Conservation (phyloP, 2,329 filamentous ascomycete genomes). For the Fonsecaea nubica region DNA sequence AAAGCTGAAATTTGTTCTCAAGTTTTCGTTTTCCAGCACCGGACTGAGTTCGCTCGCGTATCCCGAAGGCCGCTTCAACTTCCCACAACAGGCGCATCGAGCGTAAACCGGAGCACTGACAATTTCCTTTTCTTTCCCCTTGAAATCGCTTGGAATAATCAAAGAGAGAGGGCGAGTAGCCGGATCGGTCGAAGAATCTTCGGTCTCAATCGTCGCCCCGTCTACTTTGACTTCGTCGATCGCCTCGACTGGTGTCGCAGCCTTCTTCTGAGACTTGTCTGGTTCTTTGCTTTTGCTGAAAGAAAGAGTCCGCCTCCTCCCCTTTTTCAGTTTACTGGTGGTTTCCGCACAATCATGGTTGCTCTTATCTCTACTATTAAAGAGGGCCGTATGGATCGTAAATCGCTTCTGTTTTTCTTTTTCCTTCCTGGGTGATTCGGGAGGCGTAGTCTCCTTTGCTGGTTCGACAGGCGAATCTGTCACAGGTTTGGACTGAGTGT, state of each 20-base stretch:
- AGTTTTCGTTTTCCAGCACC: constrained; percentile 39
- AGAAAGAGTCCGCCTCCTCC: constrained; percentile 31
- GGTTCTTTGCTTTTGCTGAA: constrained; percentile 13
- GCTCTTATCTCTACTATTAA: constrained; percentile 26
- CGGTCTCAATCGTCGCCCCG: constrained; percentile 20
- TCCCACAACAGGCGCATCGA: constrained; percentile 40
- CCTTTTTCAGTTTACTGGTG: constrained; percentile 27
- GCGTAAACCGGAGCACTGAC: constrained; percentile 32
- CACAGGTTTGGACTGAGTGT: constrained; percentile 1
- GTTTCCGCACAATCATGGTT: constrained; percentile 19
- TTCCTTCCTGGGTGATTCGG: constrained; percentile 33
- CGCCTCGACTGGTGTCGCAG: not conserved
- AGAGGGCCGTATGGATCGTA: constrained; percentile 28
- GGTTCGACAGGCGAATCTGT: not conserved
- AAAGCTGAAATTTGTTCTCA: constrained; percentile 40
- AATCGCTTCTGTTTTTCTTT: constrained; percentile 32
- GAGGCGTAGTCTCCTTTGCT: not conserved
- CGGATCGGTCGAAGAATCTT: constrained; percentile 30
- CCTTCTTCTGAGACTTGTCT: constrained; percentile 6
- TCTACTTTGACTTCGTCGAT: constrained; percentile 20
- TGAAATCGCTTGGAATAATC: constrained; percentile 28
- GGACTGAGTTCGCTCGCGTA: constrained; percentile 37
- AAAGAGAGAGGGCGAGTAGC: constrained; percentile 35
- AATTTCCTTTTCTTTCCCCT: constrained; percentile 38
- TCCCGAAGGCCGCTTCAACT: constrained; percentile 33